Percentiles rank a stretch among this genome's conserved stretches.
phyloP scores from a whole-genome alignment of 2,329 filamentous ascomycete genomes.

The Apiospora arundinis region DNA sequence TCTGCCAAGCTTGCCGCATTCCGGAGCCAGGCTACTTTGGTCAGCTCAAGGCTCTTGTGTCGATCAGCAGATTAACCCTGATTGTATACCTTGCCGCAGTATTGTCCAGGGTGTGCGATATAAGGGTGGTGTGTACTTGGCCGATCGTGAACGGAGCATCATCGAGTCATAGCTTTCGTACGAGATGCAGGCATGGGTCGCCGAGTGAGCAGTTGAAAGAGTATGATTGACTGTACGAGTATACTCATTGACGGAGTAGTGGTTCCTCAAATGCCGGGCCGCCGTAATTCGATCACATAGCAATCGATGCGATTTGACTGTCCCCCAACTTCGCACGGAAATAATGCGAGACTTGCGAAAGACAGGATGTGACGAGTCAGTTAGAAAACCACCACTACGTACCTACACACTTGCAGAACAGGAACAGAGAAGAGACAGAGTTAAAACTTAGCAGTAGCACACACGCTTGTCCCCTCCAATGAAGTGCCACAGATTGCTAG shows the following conservation, averaged over 20 bases:
- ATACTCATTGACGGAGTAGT: too few species aligned
- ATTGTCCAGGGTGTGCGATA: background rate
- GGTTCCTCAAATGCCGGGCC: background rate
- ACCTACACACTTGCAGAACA: background rate
- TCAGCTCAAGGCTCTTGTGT: background rate
- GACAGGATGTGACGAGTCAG: conserved; percentile 9
- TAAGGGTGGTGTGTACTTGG: background rate
- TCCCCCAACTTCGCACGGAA: background rate
- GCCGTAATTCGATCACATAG: background rate
- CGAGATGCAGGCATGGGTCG: conserved; percentile 4
- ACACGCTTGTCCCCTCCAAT: background rate
- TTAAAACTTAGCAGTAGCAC: background rate
- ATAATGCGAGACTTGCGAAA: background rate
- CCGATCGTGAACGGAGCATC: conserved; percentile 1
- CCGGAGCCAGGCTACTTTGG: background rate
- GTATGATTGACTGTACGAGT: background rate
- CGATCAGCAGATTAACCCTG: conserved; percentile 1
- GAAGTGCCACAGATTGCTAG: background rate
- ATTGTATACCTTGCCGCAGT: background rate
- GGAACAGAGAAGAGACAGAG: conserved; percentile 1
- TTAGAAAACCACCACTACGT: background rate
- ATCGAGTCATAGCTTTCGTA: conserved; percentile 14
- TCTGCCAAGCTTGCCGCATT: background rate
- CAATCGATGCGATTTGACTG: background rate
- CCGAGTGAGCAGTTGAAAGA: background rate